Evolutionary conservation across 306 rosid species (phyloP), one percentile per base, ranked within the genome.

Genomic region (Ziziphus jujuba): DNA sequence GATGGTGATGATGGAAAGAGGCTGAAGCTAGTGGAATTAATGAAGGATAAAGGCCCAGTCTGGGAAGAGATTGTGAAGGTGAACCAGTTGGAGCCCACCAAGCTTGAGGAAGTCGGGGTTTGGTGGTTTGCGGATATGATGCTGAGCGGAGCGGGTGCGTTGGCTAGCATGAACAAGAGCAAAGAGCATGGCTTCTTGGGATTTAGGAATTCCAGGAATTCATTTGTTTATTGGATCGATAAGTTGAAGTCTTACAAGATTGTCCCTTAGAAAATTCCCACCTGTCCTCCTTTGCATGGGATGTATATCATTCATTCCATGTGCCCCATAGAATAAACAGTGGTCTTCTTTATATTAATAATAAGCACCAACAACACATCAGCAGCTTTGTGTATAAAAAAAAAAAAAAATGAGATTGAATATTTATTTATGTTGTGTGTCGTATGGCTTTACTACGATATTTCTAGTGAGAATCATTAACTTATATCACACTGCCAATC

Each of bases 121-220:
- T 85, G 89, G 89, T 85, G 85, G 85, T 82, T 82, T 76, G 75
- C 11, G 7, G 90, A 82, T 66, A 0, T 54, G 15, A 19, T 61
- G 0, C 53, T 85, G 0, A 19, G 72, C 1, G 71, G 13, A 5
- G 65, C 5, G 14, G 50, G 25, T 0, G 0, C 15, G 12, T 45
- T 79, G 21, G 79, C 75, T 14, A 74, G 70, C 65, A 85, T 82
- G 90, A 85, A 82, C 77, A 79, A 82, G 70, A 56, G 85, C 5
- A 85, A 82, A 56, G 80, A 85, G 44, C 85, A 82, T 43, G 90
- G 90, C 0, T 85, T 79, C 52, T 65, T 85, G 63, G 90, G 90
- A 4, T 85, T 85, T 55, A 80, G 87, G 61, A 85, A 85, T 60
- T 74, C 84, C 33, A 74, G 63, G 74, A 82, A 56, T 38, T 85